Evolutionary conservation across 2,329 filamentous ascomycete genomes (phyloP), one percentile per base, ranked within the genome.

Genomic region (Fusarium sp.): DNA sequence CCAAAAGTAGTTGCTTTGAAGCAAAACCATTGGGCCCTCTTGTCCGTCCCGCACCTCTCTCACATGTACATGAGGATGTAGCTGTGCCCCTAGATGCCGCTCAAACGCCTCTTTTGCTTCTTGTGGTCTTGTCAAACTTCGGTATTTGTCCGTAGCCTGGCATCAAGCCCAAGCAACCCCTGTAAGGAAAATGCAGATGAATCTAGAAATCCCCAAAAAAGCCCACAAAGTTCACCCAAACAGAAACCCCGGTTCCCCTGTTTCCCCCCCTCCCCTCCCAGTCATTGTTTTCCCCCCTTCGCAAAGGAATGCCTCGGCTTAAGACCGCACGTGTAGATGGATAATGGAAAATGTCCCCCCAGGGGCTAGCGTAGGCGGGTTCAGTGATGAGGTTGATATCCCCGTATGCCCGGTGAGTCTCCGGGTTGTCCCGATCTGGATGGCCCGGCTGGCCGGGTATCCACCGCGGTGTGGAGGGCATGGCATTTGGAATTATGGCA

Each of bases 401-500:
- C 48, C 77, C 76, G 69, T 68, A 70, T 30, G 66, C 59, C 78
- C 74, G 72, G 34, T 34, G 56, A 48, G 60, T 61, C 64, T 67
- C 74, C 74, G 77, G 68, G 35, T 70, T 71, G 73, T 72, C 68
- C 77, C 77, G 76, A 75, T 59, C 37, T 48, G 71, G 54, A 61
- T 66, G 67, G 56, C 68, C 76, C 77, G 77, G 76, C 61, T 72
- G 71, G 73, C 71, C 75, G 77, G 75, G 77, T 72, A 71, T 64
- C 67, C 68, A 70, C 71, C 70, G 66, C 66, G 60, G 66, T 76
- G 73, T 75, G 48, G 62, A 50, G 54, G 37, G 35, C n/a, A 62
- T 50, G 52, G 43, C 11, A 61, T 63, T 54, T 69, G 71, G 68
- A 63, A 69, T 74, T 34, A 52, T 62, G 65, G 61, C 45, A 25